A percentile compares a stretch with the other conserved stretches of the same genome.
Evolutionary conservation across 2,329 filamentous ascomycete species (phyloP).

Genomic region (Pseudogymnoascus sp.): DNA sequence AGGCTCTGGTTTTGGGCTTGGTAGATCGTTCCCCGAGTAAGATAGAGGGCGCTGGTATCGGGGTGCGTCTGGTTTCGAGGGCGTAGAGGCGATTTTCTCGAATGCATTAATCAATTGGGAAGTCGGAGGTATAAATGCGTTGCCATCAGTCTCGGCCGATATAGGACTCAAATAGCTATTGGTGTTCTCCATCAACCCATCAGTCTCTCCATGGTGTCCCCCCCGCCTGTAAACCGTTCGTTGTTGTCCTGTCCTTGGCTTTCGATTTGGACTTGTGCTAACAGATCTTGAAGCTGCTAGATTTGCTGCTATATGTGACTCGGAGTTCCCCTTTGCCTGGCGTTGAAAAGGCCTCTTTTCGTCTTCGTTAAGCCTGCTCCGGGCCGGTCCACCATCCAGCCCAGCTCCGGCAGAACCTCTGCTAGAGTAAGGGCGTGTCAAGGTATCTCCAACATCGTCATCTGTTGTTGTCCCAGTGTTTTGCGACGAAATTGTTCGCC

Average conservation of each 20-base stretch:
- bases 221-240: neutral
- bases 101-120: neutral
- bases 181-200: neutral
- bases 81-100: conserved; percentile 2
- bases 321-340: neutral
- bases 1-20: neutral
- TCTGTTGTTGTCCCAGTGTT: conserved; percentile 11
- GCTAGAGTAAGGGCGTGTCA: neutral
- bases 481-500: conserved; percentile 13
- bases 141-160: neutral
- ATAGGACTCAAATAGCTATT: conserved; percentile 5
- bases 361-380: conserved; percentile 6
- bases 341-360: neutral
- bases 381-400: conserved; percentile 16
- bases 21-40: neutral
- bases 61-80: neutral
- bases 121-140: conserved; percentile 5
- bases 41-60: neutral
- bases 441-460: neutral
- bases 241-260: neutral
- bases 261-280: conserved; percentile 39
- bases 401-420: conserved; percentile 3
- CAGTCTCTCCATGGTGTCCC: neutral
- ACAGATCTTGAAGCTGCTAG: conserved; percentile 53
- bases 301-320: conserved; percentile 52